Conservation (phyloP, 176 grass and related monocot species). For the Leersia perrieri region DNA sequence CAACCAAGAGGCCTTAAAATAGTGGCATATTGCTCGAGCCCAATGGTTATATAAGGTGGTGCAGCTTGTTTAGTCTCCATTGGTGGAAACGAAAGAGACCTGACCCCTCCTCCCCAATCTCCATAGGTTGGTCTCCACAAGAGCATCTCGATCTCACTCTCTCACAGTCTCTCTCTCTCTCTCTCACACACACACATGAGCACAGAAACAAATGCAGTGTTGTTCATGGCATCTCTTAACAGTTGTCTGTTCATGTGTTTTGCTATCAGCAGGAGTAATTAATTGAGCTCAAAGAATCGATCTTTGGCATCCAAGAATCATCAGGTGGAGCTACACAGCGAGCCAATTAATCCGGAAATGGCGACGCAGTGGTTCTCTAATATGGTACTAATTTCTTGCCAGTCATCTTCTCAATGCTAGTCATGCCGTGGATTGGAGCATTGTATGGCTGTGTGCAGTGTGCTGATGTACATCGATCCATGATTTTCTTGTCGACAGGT, state of each 20-base stretch:
- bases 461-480: background rate
- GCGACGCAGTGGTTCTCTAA: constrained; percentile 75
- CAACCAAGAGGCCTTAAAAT: constrained; percentile 43
- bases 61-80: constrained; percentile 22
- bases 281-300: background rate
- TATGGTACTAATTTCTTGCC: constrained; percentile 49
- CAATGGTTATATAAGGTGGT: constrained; percentile 43
- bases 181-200: background rate
- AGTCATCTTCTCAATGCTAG: background rate
- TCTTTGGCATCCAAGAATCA: constrained; percentile 3
- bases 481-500: constrained; percentile 48
- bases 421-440: background rate
- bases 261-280: constrained; percentile 18
- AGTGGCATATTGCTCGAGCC: background rate
- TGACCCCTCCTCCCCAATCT: constrained; percentile 10
- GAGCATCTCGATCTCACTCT: background rate
- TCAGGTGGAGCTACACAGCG: background rate
- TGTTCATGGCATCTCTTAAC: constrained; percentile 29
- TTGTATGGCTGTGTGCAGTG: background rate
- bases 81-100: constrained; percentile 50
- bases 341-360: constrained; percentile 45
- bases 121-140: constrained; percentile 49
- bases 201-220: background rate
- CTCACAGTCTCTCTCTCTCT: too few relatives aligned
- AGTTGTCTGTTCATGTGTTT: background rate